Evolutionary conservation across 179 eudicot genomes (phyloP).

Genomic region (Amaranthus tricolor): DNA sequence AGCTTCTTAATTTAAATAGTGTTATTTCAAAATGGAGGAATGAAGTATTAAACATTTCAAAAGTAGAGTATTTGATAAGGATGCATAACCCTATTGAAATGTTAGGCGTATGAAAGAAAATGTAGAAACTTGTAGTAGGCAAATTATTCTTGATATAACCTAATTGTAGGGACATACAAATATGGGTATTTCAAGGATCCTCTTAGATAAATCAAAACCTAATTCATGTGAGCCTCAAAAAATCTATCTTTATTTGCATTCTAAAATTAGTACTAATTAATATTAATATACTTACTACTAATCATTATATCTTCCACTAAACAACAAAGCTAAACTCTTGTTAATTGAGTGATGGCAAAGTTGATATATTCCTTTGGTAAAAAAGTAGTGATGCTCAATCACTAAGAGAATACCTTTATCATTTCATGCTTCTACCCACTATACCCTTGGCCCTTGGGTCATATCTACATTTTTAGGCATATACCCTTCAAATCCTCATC

Average conservation of each 20-base stretch:
- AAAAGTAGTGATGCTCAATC: slow-evolving; percentile 23
- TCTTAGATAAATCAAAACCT: neutral
- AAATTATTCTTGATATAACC: slow-evolving; percentile 11
- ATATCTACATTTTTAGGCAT: neutral
- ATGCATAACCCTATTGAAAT: neutral
- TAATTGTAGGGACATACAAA: slow-evolving; percentile 15
- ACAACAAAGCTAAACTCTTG: slow-evolving; percentile 17
- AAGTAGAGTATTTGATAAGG: neutral
- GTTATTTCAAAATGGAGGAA: neutral
- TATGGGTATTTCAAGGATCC: slow-evolving; percentile 6
- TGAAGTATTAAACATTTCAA: neutral
- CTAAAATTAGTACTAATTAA: neutral
- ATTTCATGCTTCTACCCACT: neutral
- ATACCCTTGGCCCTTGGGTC: neutral
- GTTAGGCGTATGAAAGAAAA: neutral
- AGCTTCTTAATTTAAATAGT: neutral
- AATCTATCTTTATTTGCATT: neutral
- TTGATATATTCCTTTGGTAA: slow-evolving; percentile 22
- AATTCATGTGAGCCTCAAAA: slow-evolving; percentile 6
- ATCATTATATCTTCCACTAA: slow-evolving; percentile 26
- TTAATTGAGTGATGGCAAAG: slow-evolving; percentile 24
- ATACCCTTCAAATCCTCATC: neutral
- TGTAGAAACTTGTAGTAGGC: neutral
- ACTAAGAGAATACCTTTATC: slow-evolving; percentile 10
- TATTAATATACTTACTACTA: slow-evolving; percentile 8